A percentile compares a stretch with the other conserved stretches of the same genome.
Evolutionary conservation across 164 flowering plant genomes (phyloP).

Genomic region (Macadamia integrifolia): DNA sequence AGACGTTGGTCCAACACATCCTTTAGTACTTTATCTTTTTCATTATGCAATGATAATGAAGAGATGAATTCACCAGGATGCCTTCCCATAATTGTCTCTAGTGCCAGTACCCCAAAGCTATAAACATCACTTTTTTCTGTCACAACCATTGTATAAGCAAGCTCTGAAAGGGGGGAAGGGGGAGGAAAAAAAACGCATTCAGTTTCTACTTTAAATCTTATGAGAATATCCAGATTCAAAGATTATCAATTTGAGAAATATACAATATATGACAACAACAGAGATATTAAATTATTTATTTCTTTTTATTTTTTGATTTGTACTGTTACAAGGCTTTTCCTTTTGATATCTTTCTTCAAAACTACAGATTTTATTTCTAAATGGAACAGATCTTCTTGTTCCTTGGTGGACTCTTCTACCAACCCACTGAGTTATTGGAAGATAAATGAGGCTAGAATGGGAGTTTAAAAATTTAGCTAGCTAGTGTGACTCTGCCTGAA

Average conservation of each 20-base stretch:
- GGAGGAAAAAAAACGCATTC: background rate
- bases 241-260: background rate
- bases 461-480: too few relatives aligned
- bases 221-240: background rate
- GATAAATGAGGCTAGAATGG: too few relatives aligned
- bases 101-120: background rate
- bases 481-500: too few relatives aligned
- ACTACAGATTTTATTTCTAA: too few relatives aligned
- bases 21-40: background rate
- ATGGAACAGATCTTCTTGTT: too few relatives aligned
- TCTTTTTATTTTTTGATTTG: too few relatives aligned
- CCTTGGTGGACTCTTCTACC: too few relatives aligned
- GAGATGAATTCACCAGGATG: background rate
- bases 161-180: background rate
- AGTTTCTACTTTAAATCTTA: background rate
- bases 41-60: background rate
- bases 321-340: too few relatives aligned
- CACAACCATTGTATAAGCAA: background rate
- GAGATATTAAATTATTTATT: too few relatives aligned
- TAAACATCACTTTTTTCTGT: background rate
- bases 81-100: background rate
- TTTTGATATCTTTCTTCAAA: too few relatives aligned
- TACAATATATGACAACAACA: background rate
- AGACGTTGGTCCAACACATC: background rate
- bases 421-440: too few relatives aligned